Base-by-base conservation (phyloP, 495 filamentous ascomycete species). In the Thozetella sp. region DNA sequence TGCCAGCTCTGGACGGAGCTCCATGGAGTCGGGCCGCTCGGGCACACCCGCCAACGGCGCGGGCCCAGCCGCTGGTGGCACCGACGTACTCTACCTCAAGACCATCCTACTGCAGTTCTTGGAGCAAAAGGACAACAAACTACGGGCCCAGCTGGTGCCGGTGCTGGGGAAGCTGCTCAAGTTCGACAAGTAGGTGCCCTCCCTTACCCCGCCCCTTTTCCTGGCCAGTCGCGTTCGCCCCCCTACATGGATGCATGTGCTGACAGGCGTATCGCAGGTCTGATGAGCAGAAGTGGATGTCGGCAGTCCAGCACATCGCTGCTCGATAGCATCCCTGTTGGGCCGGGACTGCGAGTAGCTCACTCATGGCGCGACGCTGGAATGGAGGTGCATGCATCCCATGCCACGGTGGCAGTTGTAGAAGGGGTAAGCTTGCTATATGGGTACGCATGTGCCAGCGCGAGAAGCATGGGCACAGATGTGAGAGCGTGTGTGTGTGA, bases 101-200 rank as follows among this genome's bases (percentile, higher is more conserved):
- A 97, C 96, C 27, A 92, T 99, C 37, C 81, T 99, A 23, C 75
- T 98, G 46, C 94, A 97, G 72, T 97, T 99, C 66, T 72, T 99
- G 69, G 93, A 97, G 79, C 90, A 95, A 70, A 92, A 88, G 76
- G 95, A 99, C 67, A 96, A 93, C 76, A 92, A 86, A 70, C 84
- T 93, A 59, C 90, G 96, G 71, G 85, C 88, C 69, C 93, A 97
- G 80, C 80, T 99, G 54, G 89, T 99, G 23, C 95, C 94, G 15
- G 93, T 97, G 13, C 72, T 99, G 52, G 93, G 91, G 51, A 93
- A 92, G 86, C 75, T 98, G 65, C 81, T 99, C 59, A 89, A 92
- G 73, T 97, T 98, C 76, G 92, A 97, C 70, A 85, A 88, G 91
- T 96, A 74, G 72, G 91, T 78, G 22, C 2, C 6, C 37, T 46